phyloP scores from a whole-genome alignment of 108 stramenopile genomes.

The Nitzschia putrida region DNA sequence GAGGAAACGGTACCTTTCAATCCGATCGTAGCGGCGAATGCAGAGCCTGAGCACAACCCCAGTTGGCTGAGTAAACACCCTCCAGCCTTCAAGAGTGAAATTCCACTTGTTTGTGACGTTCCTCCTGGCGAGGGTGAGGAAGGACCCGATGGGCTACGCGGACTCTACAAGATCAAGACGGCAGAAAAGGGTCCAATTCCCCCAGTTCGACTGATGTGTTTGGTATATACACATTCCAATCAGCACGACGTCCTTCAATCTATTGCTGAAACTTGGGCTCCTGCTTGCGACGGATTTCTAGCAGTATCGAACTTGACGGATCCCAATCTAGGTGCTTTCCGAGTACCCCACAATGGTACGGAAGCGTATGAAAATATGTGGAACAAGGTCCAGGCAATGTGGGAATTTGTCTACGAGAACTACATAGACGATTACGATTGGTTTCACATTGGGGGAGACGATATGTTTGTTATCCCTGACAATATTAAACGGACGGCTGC shows the following conservation, averaged over 20 bases:
- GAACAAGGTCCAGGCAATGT: slow-evolving; percentile 84
- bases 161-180: slow-evolving; percentile 79
- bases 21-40: too few species aligned
- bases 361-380: slow-evolving; percentile 88
- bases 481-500: slow-evolving; percentile 25
- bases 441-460: slow-evolving; percentile 81
- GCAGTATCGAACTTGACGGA: slow-evolving; percentile 68
- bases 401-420: slow-evolving; percentile 72
- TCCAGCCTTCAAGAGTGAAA: too few species aligned
- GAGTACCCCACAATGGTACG: slow-evolving; percentile 64
- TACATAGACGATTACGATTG: slow-evolving; percentile 77
- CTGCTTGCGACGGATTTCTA: slow-evolving; percentile 72
- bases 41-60: too few species aligned
- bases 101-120: slow-evolving; percentile 37
- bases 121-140: slow-evolving; percentile 52
- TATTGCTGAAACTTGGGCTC: slow-evolving; percentile 16
- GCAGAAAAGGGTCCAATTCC: neutral
- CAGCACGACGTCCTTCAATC: slow-evolving; percentile 11
- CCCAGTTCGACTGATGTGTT: slow-evolving; percentile 19
- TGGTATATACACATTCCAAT: slow-evolving; percentile 37
- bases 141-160: slow-evolving; percentile 42
- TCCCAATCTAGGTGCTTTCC: slow-evolving; percentile 44
- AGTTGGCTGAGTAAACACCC: too few species aligned
- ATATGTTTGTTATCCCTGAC: slow-evolving; percentile 46
- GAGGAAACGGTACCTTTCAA: too few species aligned